A percentile compares a stretch with the other conserved stretches of the same genome.
phyloP scores from a whole-genome alignment of 805 yeast species.

The Barnettozyma wickerhamii region DNA sequence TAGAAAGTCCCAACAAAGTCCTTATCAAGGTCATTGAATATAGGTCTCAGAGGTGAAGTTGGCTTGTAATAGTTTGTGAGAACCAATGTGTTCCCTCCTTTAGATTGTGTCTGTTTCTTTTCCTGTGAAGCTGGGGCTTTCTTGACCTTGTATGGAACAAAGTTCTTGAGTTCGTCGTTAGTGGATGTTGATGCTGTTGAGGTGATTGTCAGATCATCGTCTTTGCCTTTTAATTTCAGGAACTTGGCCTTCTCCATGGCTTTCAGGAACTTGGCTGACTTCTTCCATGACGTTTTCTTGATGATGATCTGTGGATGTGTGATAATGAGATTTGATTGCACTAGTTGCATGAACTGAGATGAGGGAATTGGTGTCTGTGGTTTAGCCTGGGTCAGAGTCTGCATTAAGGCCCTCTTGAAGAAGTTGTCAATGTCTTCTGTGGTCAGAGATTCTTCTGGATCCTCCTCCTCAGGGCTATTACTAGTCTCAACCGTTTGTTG shows the following conservation, averaged over 20 bases:
- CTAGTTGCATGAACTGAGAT: slow-evolving; percentile 67
- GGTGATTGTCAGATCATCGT: slow-evolving; percentile 66
- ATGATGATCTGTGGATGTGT: slow-evolving; percentile 54
- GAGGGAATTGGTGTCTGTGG: slow-evolving; percentile 64
- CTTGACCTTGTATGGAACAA: slow-evolving; percentile 55
- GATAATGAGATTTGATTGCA: slow-evolving; percentile 70
- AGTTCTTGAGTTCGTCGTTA: slow-evolving; percentile 48
- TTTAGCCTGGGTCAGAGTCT: slow-evolving; percentile 55
- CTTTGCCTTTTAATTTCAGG: slow-evolving; percentile 75
- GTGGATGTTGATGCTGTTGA: slow-evolving; percentile 41
- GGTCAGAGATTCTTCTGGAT: slow-evolving; percentile 30
- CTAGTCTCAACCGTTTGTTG: slow-evolving; percentile 7
- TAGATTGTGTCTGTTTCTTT: slow-evolving; percentile 1
- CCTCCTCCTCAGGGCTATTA: slow-evolving; percentile 7
- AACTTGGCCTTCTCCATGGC: slow-evolving; percentile 77
- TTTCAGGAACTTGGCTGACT: slow-evolving; percentile 78
- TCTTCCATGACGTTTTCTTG: slow-evolving; percentile 86
- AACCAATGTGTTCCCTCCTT: slow-evolving; percentile 26
- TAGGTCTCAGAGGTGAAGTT: slow-evolving; percentile 39
- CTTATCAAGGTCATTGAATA: slow-evolving; percentile 41
- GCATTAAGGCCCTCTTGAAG: slow-evolving; percentile 65
- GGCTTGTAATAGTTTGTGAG: slow-evolving; percentile 60
- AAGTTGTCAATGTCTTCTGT: slow-evolving; percentile 71
- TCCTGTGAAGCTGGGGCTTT: slow-evolving; percentile 16
- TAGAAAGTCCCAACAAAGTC: slow-evolving; percentile 38